Evolutionary conservation across 2,329 filamentous ascomycete species (phyloP).

Genomic region (Calonectria pseudoturangicola): DNA sequence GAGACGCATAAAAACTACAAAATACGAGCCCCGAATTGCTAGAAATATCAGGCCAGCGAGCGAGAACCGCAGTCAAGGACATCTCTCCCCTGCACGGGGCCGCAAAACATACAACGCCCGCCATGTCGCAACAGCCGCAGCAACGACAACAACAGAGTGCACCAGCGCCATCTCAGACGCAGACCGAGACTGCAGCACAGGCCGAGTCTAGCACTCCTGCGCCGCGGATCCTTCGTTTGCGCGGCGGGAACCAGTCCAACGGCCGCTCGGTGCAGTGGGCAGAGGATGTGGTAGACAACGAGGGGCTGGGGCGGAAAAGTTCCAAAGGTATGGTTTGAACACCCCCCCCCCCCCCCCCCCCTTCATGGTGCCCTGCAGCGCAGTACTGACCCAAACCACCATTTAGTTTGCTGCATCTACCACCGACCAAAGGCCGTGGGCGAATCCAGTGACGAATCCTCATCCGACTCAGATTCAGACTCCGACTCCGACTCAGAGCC

Average conservation of each 20-base stretch:
- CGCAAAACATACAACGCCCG: constrained; percentile 9
- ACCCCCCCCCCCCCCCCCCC: not conserved
- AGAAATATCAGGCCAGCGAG: not conserved
- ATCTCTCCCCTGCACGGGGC: not conserved
- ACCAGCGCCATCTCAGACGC: constrained; percentile 60
- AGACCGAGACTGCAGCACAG: constrained; percentile 56
- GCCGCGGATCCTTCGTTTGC: constrained; percentile 69
- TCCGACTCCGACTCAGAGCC: constrained; percentile 63
- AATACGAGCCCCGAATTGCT: not conserved
- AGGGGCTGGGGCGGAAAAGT: constrained; percentile 93
- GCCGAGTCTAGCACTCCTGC: constrained; percentile 56
- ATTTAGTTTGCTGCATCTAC: constrained; percentile 97
- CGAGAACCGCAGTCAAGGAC: not conserved
- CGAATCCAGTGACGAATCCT: constrained; percentile 85
- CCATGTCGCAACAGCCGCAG: constrained; percentile 57
- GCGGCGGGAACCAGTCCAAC: constrained; percentile 67
- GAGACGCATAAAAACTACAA: not conserved
- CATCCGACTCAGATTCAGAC: constrained; percentile 76
- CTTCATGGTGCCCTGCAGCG: not conserved
- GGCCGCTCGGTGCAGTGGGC: constrained; percentile 89
- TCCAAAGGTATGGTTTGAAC: constrained; percentile 83
- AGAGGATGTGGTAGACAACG: constrained; percentile 94
- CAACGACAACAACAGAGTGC: constrained; percentile 54
- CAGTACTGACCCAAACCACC: not conserved
- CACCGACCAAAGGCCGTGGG: constrained; percentile 88